Base-by-base conservation (phyloP, 345 rosid species). In the Bruguiera sexangula region DNA sequence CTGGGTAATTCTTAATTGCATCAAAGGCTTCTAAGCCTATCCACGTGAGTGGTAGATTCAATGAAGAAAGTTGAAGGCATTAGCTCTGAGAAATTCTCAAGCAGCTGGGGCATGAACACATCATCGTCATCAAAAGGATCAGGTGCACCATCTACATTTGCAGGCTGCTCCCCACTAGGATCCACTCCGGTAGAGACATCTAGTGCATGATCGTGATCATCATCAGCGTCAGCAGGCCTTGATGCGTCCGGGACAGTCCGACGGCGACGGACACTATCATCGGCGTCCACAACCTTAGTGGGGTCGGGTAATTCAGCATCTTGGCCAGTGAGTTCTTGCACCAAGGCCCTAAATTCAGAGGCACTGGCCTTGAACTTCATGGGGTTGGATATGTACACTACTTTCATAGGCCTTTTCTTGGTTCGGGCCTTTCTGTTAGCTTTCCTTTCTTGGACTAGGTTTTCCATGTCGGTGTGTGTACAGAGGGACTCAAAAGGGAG, bases 311-410 rank as follows among this genome's bases (percentile, higher is more conserved):
- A 57, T 26, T 69, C 86, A 62, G 88, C 66, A 65, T 83, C 69
- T 54, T 74, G 83, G 57, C 89, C 89, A 24, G 89, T 85, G 73
- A 83, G 80, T 43, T 79, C 66, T 63, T 85, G 86, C 43, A 85
- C 89, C 66, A 85, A 56, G 32, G 81, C 74, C 60, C 82, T 70
- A 70, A 85, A 85, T 64, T 76, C 55, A 19, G 86, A 83, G 39
- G 81, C 82, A 58, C 75, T 63, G 30, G 75, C 66, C 69, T 77
- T 68, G 78, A 85, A 78, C 76, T 63, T 75, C 74, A 83, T 78
- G 37, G 89, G 89, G 74, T 79, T 85, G 22, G 89, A 75, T 62
- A 85, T 85, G 82, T 85, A 77, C 20, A 85, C 86, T 24, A 85
- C 80, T 71, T 79, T 85, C 81, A 85, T 61, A 6, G 77, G 72